These are phyloP conservation scores for Trametes elegans DNA, from an alignment of 768 basidiomycete genomes.

Conservation along the genomic window DNA sequence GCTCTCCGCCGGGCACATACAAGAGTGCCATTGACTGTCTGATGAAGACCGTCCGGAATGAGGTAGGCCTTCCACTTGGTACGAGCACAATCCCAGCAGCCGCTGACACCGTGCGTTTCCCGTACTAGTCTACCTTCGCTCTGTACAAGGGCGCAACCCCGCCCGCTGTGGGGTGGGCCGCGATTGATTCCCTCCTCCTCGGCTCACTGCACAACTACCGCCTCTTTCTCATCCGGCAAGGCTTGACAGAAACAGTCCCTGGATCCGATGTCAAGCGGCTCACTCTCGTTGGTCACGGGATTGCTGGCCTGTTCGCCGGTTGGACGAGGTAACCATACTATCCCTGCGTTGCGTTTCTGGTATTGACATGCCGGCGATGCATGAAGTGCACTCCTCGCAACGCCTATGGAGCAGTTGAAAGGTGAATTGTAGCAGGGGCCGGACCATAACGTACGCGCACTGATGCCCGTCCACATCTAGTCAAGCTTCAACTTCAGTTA, in stretches of 20 bases:
- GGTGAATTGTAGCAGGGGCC: no score
- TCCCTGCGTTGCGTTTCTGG: no score
- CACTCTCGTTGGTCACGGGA: slow-evolving; percentile 60
- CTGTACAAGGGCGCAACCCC: slow-evolving; percentile 76
- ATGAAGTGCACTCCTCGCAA: slow-evolving; percentile 62
- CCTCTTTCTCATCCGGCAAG: slow-evolving; percentile 49
- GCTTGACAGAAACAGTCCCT: slow-evolving; percentile 51
- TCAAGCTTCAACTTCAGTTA: slow-evolving; percentile 67
- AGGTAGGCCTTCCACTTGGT: slow-evolving; percentile 37
- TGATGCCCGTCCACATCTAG: slow-evolving; percentile 25
- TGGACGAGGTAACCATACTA: slow-evolving; percentile 66
- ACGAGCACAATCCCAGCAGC: neutral
- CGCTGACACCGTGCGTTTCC: no score
- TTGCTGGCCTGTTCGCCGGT: slow-evolving; percentile 68
- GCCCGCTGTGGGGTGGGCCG: slow-evolving; percentile 71
- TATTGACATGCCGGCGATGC: no score
- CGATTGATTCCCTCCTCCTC: slow-evolving; percentile 67
- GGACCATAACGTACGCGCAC: neutral
- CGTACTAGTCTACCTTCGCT: slow-evolving; percentile 58
- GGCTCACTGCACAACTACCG: slow-evolving; percentile 75
- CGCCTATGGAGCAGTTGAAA: slow-evolving; percentile 79
- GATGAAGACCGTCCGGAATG: slow-evolving; percentile 53
- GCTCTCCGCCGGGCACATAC: slow-evolving; percentile 63
- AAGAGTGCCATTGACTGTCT: slow-evolving; percentile 60
- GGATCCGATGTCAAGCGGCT: slow-evolving; percentile 47